A percentile compares a stretch with the other conserved stretches of the same genome.
These are phyloP conservation scores for Cylindrodendrum hubeiense DNA, from an alignment of 2,329 filamentous ascomycete species.

Conservation along the genomic window DNA sequence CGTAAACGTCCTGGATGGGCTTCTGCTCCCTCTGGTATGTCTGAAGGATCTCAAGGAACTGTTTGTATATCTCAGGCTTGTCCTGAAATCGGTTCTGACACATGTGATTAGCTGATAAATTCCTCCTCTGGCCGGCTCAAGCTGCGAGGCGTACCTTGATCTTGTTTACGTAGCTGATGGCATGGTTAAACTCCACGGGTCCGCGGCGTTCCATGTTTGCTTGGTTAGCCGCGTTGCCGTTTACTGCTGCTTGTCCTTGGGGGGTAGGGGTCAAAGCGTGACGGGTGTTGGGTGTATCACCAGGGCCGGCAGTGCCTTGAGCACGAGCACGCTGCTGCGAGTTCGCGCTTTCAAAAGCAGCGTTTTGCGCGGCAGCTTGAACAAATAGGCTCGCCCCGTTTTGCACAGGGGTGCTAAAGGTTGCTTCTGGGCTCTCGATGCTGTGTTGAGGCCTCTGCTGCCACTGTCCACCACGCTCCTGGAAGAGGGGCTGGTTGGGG, in stretches of 20 bases:
- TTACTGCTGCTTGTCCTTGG: slow-evolving; percentile 68
- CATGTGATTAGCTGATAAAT: slow-evolving; percentile 33
- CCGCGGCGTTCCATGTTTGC: slow-evolving; percentile 84
- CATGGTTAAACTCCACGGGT: slow-evolving; percentile 98
- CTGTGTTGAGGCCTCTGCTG: slow-evolving; percentile 68
- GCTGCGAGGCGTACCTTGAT: slow-evolving; percentile 80
- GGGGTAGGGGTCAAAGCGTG: slow-evolving; percentile 73
- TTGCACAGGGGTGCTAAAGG: slow-evolving; percentile 70
- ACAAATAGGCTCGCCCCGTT: slow-evolving; percentile 63
- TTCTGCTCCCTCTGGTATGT: slow-evolving; percentile 99
- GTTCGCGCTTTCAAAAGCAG: slow-evolving; percentile 48
- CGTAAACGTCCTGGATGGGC: slow-evolving; percentile 98
- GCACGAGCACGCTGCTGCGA: slow-evolving; percentile 50
- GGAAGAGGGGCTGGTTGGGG: slow-evolving; percentile 59
- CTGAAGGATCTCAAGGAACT: slow-evolving; percentile 97
- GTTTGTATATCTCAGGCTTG: slow-evolving; percentile 98
- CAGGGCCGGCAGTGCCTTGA: slow-evolving; percentile 48
- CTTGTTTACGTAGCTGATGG: slow-evolving; percentile 99
- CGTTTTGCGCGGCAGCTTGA: slow-evolving; percentile 54
- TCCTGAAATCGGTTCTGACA: slow-evolving; percentile 92
- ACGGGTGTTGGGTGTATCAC: slow-evolving; percentile 60
- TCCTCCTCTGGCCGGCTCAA: slow-evolving; percentile 12
- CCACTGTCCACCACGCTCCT: slow-evolving; percentile 66
- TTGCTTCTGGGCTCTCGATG: slow-evolving; percentile 72
- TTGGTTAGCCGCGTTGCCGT: slow-evolving; percentile 70